phyloP scores from a whole-genome alignment of 148 eudicot genomes.

The Talinum fruticosum region DNA sequence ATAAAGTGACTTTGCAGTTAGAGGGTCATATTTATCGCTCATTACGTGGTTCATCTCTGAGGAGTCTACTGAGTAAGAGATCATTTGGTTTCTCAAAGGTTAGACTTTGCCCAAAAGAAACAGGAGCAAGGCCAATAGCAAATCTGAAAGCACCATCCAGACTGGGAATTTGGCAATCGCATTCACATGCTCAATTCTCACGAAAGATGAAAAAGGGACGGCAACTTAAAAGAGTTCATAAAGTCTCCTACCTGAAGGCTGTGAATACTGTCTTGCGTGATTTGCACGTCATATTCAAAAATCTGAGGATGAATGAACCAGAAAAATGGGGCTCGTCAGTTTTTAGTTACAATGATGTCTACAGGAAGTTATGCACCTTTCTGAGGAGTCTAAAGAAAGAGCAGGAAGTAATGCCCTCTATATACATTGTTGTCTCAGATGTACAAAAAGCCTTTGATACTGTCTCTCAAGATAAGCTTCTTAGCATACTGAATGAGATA shows the following conservation, averaged over 20 bases:
- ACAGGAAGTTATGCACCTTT: slow-evolving; percentile 64
- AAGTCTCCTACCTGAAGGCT: slow-evolving; percentile 38
- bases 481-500: slow-evolving; percentile 56
- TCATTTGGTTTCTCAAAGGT: slow-evolving; percentile 82
- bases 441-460: slow-evolving; percentile 91
- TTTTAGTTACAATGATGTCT: slow-evolving; percentile 67
- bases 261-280: slow-evolving; percentile 66
- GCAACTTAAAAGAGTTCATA: slow-evolving; percentile 8
- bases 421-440: slow-evolving; percentile 76
- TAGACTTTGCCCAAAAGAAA: slow-evolving; percentile 73
- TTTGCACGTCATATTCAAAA: slow-evolving; percentile 70
- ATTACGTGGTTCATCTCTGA: slow-evolving; percentile 37
- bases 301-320: slow-evolving; percentile 48
- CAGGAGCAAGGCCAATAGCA: slow-evolving; percentile 64
- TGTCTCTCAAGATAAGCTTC: slow-evolving; percentile 72
- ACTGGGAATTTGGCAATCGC: slow-evolving; percentile 19
- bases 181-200: slow-evolving; percentile 16
- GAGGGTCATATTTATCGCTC: slow-evolving; percentile 41
- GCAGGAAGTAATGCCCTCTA: slow-evolving; percentile 36
- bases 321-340: slow-evolving; percentile 79
- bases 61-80: slow-evolving; percentile 42
- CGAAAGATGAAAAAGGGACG: slow-evolving; percentile 14
- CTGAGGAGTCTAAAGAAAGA: slow-evolving; percentile 53
- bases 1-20: slow-evolving; percentile 27
- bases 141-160: slow-evolving; percentile 69